phyloP scores from a whole-genome alignment of 2,329 filamentous ascomycete genomes.

The Sphaerostilbella broomeana region DNA sequence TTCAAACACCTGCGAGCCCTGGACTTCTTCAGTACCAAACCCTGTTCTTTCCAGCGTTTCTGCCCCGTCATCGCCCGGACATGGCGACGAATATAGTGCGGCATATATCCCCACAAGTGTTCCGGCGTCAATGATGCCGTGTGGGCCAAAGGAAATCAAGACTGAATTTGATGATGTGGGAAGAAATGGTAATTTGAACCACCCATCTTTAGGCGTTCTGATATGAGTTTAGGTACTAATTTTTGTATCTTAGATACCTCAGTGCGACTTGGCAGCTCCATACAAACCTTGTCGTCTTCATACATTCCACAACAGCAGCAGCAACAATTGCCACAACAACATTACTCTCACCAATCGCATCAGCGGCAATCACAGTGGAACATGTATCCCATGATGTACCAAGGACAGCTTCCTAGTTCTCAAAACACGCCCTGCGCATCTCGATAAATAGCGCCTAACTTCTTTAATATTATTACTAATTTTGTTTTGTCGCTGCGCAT shows the following conservation, averaged over 20 bases:
- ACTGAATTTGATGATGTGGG: constrained; percentile 35
- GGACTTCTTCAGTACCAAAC: constrained; percentile 38
- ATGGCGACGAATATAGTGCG: constrained; percentile 40
- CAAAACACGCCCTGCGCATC: constrained; percentile 12
- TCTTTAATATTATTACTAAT: too few species aligned
- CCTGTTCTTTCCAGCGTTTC: constrained; percentile 43
- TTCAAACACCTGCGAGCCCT: constrained; percentile 40
- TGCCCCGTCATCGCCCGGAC: constrained; percentile 44
- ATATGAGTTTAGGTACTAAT: neutral
- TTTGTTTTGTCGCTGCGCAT: neutral
- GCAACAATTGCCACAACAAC: constrained; percentile 23
- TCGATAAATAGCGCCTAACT: too few species aligned
- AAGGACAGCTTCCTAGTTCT: constrained; percentile 4
- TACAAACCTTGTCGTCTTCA: constrained; percentile 18
- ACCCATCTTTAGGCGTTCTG: neutral
- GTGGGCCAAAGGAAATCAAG: constrained; percentile 31
- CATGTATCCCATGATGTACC: constrained; percentile 31
- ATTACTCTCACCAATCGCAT: constrained; percentile 20
- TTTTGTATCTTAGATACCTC: too few species aligned
- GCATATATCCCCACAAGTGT: constrained; percentile 45
- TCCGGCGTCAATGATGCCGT: constrained; percentile 37
- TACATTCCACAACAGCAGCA: constrained; percentile 26
- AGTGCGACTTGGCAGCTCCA: constrained; percentile 25
- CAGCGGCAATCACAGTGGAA: constrained; percentile 22
- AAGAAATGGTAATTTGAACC: constrained; percentile 22